Conservation (phyloP, 1,284 basidiomycete species). For the Veloboletus limbatus region DNA sequence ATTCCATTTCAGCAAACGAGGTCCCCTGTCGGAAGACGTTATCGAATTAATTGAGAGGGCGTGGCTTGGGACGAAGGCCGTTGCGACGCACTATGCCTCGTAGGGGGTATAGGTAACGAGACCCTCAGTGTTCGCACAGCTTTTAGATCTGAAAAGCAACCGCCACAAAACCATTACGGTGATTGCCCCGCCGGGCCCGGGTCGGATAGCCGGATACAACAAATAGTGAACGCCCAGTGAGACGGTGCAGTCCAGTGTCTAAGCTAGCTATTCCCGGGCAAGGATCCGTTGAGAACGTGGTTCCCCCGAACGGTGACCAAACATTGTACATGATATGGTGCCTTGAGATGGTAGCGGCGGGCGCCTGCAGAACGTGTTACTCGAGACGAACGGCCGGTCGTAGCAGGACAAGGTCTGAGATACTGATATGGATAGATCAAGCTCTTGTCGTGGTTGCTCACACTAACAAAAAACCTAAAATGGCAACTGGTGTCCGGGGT, state of each 20-base stretch:
- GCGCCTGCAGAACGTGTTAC: slow-evolving; percentile 5
- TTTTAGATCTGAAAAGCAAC: not conserved
- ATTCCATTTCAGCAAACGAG: slow-evolving; percentile 40
- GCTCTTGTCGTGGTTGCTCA: too few species aligned
- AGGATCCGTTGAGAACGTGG: slow-evolving; percentile 17
- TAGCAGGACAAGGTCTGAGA: too few species aligned
- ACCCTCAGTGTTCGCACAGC: not conserved
- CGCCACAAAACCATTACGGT: too few species aligned
- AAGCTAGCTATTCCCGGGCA: not conserved
- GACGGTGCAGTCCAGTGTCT: not conserved
- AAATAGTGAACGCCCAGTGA: not conserved
- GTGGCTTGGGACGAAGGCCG: slow-evolving; percentile 11
- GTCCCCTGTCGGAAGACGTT: slow-evolving; percentile 48
- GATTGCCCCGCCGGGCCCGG: too few species aligned
- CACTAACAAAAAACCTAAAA: not conserved
- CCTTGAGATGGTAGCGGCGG: not conserved
- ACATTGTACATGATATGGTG: too few species aligned
- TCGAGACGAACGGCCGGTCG: too few species aligned
- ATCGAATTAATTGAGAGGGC: slow-evolving; percentile 43
- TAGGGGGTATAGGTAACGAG: slow-evolving; percentile 1
- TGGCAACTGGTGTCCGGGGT: slow-evolving; percentile 26
- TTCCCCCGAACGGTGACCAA: too few species aligned
- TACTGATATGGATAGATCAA: too few species aligned
- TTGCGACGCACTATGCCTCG: slow-evolving; percentile 13
- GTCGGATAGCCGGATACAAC: not conserved